These are phyloP conservation scores for Pseudonitzschia multiseries DNA, from an alignment of 108 stramenopile species.

Conservation along the genomic window DNA sequence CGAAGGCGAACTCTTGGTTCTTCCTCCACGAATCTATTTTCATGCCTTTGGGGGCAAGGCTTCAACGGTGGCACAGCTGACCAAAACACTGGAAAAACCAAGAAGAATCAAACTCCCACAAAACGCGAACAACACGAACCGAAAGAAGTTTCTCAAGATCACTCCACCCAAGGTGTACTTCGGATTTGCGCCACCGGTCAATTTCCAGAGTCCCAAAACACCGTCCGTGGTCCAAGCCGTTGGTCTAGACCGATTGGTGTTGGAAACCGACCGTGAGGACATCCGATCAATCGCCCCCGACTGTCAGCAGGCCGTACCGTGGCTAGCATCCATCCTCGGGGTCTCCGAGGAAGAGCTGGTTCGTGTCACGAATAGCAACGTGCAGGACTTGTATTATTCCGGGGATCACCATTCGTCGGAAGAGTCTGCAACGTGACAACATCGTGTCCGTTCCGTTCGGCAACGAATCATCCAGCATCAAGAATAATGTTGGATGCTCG, in stretches of 20 bases:
- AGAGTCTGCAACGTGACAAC: too few species aligned
- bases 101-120: not conserved
- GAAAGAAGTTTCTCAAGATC: constrained; percentile 22
- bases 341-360: constrained; percentile 51
- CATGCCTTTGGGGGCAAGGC: constrained; percentile 88
- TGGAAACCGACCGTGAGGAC: constrained; percentile 89
- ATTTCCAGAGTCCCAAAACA: constrained; percentile 64
- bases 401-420: not conserved
- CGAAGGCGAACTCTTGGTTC: not conserved
- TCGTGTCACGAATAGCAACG: constrained; percentile 56
- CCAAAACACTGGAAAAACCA: constrained; percentile 34
- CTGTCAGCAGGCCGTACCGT: constrained; percentile 40
- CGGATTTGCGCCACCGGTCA: constrained; percentile 80
- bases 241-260: constrained; percentile 67
- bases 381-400: constrained; percentile 48
- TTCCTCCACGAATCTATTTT: constrained; percentile 84
- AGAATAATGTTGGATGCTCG: too few species aligned
- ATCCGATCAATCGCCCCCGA: constrained; percentile 45
- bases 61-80: constrained; percentile 59
- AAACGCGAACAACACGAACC: not conserved
- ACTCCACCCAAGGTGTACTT: constrained; percentile 55
- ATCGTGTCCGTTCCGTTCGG: too few species aligned
- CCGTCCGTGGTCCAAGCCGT: constrained; percentile 59
- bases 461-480: too few species aligned
- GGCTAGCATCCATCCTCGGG: constrained; percentile 53